Conservation (phyloP, 2,329 filamentous ascomycete species). For the Penicillium sp. region DNA sequence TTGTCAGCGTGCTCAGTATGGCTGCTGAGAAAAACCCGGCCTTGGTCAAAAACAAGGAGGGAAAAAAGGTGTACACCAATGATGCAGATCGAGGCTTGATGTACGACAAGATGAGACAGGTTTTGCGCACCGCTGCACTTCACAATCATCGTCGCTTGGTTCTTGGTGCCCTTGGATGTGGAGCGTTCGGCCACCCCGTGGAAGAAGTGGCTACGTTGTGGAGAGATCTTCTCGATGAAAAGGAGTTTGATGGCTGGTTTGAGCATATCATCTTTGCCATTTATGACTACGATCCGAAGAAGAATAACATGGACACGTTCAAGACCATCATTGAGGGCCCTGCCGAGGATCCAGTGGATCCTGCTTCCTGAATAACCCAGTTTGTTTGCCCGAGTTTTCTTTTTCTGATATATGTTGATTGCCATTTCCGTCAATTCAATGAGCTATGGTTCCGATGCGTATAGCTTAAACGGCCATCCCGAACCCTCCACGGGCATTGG, state of each 20-base stretch:
- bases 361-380: neutral
- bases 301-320: neutral
- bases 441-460: too few relatives aligned
- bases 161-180: conserved; percentile 70
- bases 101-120: conserved; percentile 64
- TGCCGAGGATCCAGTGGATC: neutral
- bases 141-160: conserved; percentile 62
- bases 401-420: too few relatives aligned
- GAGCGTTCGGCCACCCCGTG: conserved; percentile 65
- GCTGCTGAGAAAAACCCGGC: conserved; percentile 56
- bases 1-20: conserved; percentile 63
- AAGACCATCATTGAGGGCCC: neutral
- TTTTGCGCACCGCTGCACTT: conserved; percentile 61
- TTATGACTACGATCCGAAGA: neutral
- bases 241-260: conserved; percentile 68
- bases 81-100: conserved; percentile 54
- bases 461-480: too few relatives aligned
- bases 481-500: too few relatives aligned
- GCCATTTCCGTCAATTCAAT: too few relatives aligned
- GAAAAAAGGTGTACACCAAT: conserved; percentile 41
- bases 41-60: conserved; percentile 12
- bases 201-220: conserved; percentile 65
- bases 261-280: conserved; percentile 67
- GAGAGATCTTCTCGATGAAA: conserved; percentile 60
- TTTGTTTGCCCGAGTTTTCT: too few relatives aligned